Base-by-base conservation (phyloP, 768 basidiomycete species). In the Xerocomellus chrysenteron region DNA sequence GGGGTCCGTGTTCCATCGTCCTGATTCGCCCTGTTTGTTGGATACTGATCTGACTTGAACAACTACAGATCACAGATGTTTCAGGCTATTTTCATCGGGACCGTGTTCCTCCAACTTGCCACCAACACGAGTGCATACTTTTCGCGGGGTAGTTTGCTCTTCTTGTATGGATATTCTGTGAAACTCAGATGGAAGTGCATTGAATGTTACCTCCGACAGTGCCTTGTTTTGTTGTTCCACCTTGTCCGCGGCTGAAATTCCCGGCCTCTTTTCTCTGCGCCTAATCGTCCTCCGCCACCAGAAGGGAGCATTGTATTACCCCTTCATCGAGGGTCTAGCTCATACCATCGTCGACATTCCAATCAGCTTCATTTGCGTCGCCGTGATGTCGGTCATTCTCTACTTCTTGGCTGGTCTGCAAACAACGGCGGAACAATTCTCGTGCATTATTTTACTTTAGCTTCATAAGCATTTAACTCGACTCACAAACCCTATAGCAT, bases 131-230 rank as follows among this genome's bases (percentile, higher is more conserved):
- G 43, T 17, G 50, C 54, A n/a, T 71, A 59, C 52, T 65, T 61
- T 51, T 84, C 86, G n/a, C 82, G 90, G 19, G 89, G 88, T 40
- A 85, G 90, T 72, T 77, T 87, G 24, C 74, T 93, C 19, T 92
- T 88, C 80, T 90, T 91, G 81, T 86, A 67, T 35, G 82, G 72
- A 35, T 37, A 17, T 36, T 17, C 21, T 10, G 3, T 19, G 8
- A 30, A 28, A 12, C 21, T 21, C n/a, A 1, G 4, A 32, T 45
- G n/a, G 19, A 51, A 19, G 14, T 3, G 17, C 1, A 42, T 10
- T 63, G 26, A 63, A 13, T 42, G 11, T 32, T 50, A 1, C 16
- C 1, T 77, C 43, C 73, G 74, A 55, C 77, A 79, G 58, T 73
- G 74, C 19, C 68, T 70, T 47, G 58, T 75, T 88, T 9, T 86